Evolutionary conservation across 2,329 filamentous ascomycete genomes (phyloP).

Genomic region (Tetracladium maxilliforme): DNA sequence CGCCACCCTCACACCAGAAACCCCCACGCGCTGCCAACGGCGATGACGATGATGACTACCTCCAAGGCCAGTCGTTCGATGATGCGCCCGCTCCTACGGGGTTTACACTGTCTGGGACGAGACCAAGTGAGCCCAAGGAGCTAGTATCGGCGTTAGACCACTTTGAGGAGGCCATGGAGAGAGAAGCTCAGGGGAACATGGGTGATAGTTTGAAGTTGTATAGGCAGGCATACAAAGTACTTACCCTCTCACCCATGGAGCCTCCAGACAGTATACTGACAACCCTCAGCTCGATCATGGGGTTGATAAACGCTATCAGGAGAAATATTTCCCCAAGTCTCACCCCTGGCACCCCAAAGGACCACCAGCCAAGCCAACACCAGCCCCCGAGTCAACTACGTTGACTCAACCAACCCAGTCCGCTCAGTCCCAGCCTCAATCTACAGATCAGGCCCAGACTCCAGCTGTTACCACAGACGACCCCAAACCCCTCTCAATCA

Average conservation of each 20-base stretch:
- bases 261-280: slow-evolving; percentile 4
- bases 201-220: slow-evolving; percentile 84
- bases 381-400: too few species aligned
- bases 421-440: too few species aligned
- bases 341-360: slow-evolving; percentile 15
- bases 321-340: slow-evolving; percentile 88
- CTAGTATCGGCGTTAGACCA: slow-evolving; percentile 65
- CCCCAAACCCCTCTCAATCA: slow-evolving; percentile 30
- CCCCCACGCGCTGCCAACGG: too few species aligned
- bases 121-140: neutral
- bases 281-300: slow-evolving; percentile 55
- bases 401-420: too few species aligned
- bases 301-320: slow-evolving; percentile 77
- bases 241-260: slow-evolving; percentile 8
- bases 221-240: slow-evolving; percentile 74
- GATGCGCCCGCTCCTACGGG: too few species aligned
- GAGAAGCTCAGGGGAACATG: slow-evolving; percentile 69
- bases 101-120: too few species aligned
- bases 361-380: slow-evolving; percentile 2
- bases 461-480: too few species aligned
- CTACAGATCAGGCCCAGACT: too few species aligned
- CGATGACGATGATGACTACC: too few species aligned
- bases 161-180: slow-evolving; percentile 83
- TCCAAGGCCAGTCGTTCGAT: too few species aligned
- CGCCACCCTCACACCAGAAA: slow-evolving; percentile 6